Conservation (phyloP, 129 eudicot species). For the Escallonia rubra region DNA sequence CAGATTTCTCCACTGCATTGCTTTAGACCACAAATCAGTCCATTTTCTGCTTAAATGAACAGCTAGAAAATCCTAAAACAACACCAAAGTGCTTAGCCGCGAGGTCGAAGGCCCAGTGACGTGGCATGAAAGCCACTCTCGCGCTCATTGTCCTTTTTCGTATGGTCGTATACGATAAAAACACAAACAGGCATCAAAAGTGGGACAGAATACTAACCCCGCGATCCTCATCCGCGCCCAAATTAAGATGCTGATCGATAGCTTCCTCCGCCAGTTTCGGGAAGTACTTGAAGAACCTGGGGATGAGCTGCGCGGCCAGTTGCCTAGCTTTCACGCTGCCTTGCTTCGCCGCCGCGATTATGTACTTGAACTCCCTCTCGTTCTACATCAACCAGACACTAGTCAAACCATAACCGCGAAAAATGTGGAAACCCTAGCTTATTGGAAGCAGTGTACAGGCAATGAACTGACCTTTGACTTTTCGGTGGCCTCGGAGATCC, state of each 20-base stretch:
- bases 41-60: too few relatives aligned
- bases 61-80: too few relatives aligned
- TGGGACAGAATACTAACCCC: constrained; percentile 33
- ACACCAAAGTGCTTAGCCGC: too few relatives aligned
- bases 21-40: background rate
- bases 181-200: background rate
- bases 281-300: constrained; percentile 56
- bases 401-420: background rate
- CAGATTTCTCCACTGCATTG: too few relatives aligned
- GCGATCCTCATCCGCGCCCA: constrained; percentile 65
- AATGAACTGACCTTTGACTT: constrained; percentile 40
- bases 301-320: constrained; percentile 73
- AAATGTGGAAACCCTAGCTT: constrained; percentile 8
- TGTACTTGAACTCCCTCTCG: constrained; percentile 43
- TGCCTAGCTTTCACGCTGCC: constrained; percentile 64
- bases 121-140: too few relatives aligned
- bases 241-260: constrained; percentile 46
- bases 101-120: too few relatives aligned
- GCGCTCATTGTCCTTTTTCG: background rate
- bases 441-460: background rate
- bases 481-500: constrained; percentile 59
- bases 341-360: constrained; percentile 42
- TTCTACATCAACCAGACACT: constrained; percentile 11
- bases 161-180: background rate
- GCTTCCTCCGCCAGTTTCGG: constrained; percentile 44